Base-by-base conservation (phyloP, 306 rosid species). In the Ormosia semicastrata region DNA sequence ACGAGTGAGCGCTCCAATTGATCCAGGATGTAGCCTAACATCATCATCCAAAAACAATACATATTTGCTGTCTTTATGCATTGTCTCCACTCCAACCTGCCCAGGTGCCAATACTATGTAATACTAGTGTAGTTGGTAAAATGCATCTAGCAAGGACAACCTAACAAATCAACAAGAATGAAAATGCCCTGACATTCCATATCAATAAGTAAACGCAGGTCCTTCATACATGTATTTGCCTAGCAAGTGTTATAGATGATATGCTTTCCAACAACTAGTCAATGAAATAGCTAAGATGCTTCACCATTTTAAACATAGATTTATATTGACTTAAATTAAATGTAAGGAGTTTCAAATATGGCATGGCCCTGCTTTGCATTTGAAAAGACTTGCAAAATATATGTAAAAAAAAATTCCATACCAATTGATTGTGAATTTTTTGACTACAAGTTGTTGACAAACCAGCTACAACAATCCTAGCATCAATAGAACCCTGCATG, bases 341-440 rank as follows among this genome's bases (percentile, higher is more conserved):
- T 40, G 34, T 33, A 33, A 41, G 56, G 57, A 66, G 32, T 56
- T 67, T 32, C 41, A 53, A 54, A 15, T 40, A 68, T 47, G 66
- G 54, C 14, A 78, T 34, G 64, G 41, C 69, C 59, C 58, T 37
- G 72, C 37, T 41, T 39, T 80, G 39, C 56, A 77, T 60, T 18
- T 40, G 86, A 78, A 86, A 71, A 80, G 30, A 43, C 70, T 64
- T 34, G 18, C 7, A 47, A 83, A 57, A 15, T 30, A 14, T 41
- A 80, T 43, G 43, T 18, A 67, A 47, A 32, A 77, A 77, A 54
- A 44, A 44, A 10, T 1, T 1, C 46, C 81, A 24, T 89, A 96
- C 99, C 98, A 96, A 82, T 72, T 96, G 99, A 80, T 96, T 96
- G 89, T 96, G 98, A 86, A 96, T 90, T 86, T 96, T 96, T 85